Base-by-base conservation (phyloP, 2,329 filamentous ascomycete genomes). In the Aspergillus aculeatinus region DNA sequence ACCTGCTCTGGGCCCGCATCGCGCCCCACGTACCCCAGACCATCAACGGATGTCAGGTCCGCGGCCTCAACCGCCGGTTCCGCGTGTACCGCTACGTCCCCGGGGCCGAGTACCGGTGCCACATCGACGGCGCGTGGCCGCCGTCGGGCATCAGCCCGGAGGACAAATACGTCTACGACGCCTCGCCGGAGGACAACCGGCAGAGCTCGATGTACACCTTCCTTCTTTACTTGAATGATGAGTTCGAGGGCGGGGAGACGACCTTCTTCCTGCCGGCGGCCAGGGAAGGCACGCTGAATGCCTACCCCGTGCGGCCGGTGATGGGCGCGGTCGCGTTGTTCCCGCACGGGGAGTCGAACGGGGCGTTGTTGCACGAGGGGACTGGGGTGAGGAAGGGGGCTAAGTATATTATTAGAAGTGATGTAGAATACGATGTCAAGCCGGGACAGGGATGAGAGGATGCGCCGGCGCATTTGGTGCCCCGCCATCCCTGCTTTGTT, bases 71-170 rank as follows among this genome's bases (percentile, higher is more conserved):
- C 67, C 80, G 88, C 1, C 82, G 88, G 5, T 91, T 90, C 76
- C 81, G 88, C 19, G 87, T 90, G 0, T 91, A 91, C 64, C 81
- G 88, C 67, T 91, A 91, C 60, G 87, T 90, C 0, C 87, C 88
- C 1, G 88, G 88, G 0, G 88, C 88, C 0, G 88, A 90, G 70
- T 91, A 91, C 67, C 79, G 88, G 7, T 86, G 84, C 60, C 88
- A 90, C 64, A 89, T 91, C 60, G 82, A 91, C 65, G 88, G 88
- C 7, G 88, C 88, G 0, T 91, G 88, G 88, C 88, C 88, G 12
- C 88, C 88, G 0, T 90, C 87, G 0, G 86, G 86, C 2, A 86
- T 90, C 49, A 74, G 82, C 1, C 74, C 83, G 0, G 79, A 82
- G 55, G 81, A 84, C 63, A 81, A 77, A 1, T 90, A 90, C 58